Evolutionary conservation across 257 asterid genomes (phyloP).

Genomic region (Lithospermum erythrorhizon): DNA sequence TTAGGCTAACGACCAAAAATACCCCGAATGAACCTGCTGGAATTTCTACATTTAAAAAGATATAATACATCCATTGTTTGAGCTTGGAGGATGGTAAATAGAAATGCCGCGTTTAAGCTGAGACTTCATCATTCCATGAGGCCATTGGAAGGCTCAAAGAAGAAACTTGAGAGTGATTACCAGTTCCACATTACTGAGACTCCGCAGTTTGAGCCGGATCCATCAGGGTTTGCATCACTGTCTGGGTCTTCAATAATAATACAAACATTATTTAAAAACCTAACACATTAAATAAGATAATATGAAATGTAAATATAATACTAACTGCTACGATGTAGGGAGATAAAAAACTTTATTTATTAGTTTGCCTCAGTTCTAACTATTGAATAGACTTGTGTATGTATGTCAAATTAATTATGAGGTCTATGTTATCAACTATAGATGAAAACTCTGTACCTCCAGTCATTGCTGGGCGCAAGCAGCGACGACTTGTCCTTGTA

Average conservation of each 20-base stretch:
- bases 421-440: background rate
- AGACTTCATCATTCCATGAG: slow-evolving; percentile 10
- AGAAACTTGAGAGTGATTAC: slow-evolving; percentile 12
- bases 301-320: too few relatives aligned
- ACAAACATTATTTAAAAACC: slow-evolving; percentile 18
- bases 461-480: slow-evolving; percentile 1
- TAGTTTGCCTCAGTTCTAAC: background rate
- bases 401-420: too few relatives aligned
- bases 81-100: slow-evolving; percentile 12
- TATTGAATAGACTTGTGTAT: too few relatives aligned
- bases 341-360: background rate
- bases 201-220: slow-evolving; percentile 13
- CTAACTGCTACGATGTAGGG: background rate
- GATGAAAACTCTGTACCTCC: slow-evolving; percentile 1
- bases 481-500: background rate
- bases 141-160: slow-evolving; percentile 14
- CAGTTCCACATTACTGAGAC: slow-evolving; percentile 14
- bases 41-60: slow-evolving; percentile 9
- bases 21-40: slow-evolving; percentile 18
- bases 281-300: background rate
- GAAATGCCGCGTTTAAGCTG: background rate
- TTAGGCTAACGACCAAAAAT: slow-evolving; percentile 1
- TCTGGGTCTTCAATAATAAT: slow-evolving; percentile 14
- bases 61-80: slow-evolving; percentile 11
- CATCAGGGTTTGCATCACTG: slow-evolving; percentile 13